These are phyloP conservation scores for Cercospora canescens DNA, from an alignment of 2,329 filamentous ascomycete genomes.

Conservation along the genomic window DNA sequence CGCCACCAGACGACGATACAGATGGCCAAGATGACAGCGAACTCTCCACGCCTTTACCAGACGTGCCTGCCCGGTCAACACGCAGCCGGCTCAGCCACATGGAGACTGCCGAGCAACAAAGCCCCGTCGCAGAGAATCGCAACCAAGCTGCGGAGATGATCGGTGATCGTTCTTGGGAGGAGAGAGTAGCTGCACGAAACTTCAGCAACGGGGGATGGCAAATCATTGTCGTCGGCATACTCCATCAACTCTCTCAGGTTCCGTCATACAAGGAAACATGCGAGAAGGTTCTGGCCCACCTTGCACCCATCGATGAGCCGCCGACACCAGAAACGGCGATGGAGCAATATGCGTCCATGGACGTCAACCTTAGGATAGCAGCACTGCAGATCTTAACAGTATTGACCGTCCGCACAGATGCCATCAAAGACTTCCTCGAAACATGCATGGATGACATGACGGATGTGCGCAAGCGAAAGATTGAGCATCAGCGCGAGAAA, in stretches of 20 bases:
- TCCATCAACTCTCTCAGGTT: conserved; percentile 80
- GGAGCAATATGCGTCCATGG: conserved; percentile 70
- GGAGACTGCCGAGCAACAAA: conserved; percentile 64
- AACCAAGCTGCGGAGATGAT: conserved; percentile 78
- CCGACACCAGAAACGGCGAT: conserved; percentile 74
- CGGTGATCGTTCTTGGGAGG: conserved; percentile 76
- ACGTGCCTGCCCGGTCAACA: conserved; percentile 77
- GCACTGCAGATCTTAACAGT: conserved; percentile 84
- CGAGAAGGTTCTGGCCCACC: conserved; percentile 73
- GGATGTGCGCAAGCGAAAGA: conserved; percentile 90
- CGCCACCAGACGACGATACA: conserved; percentile 70
- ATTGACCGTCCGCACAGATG: conserved; percentile 81
- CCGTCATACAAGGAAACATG: conserved; percentile 69
- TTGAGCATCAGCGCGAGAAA: conserved; percentile 81
- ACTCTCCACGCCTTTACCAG: conserved; percentile 61
- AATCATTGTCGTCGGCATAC: conserved; percentile 79
- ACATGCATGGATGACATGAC: conserved; percentile 95
- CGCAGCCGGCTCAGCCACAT: conserved; percentile 72
- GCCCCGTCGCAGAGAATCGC: conserved; percentile 34
- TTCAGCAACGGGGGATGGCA: conserved; percentile 91
- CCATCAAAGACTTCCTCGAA: conserved; percentile 84
- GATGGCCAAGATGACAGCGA: conserved; percentile 63
- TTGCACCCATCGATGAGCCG: conserved; percentile 77
- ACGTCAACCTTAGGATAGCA: conserved; percentile 79
- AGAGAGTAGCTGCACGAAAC: conserved; percentile 77